These are phyloP conservation scores for Hypholoma fasciculare DNA, from an alignment of 768 basidiomycete genomes.

Conservation along the genomic window DNA sequence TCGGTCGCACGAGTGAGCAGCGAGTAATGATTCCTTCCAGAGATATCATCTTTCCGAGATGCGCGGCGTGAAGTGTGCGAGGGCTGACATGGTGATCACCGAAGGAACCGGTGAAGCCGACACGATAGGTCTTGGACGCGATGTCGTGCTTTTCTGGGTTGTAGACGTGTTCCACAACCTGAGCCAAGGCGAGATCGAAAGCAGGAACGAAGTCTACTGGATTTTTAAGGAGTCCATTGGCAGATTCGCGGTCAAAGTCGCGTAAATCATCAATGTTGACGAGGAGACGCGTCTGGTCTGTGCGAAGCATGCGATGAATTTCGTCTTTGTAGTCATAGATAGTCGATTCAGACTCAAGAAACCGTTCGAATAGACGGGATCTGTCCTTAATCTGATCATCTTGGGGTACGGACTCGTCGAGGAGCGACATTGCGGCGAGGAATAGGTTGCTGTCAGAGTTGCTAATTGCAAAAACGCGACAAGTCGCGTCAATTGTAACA, in stretches of 20 bases:
- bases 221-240: slow-evolving; percentile 86
- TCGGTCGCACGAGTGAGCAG: slow-evolving; percentile 96
- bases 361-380: slow-evolving; percentile 79
- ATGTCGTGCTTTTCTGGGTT: slow-evolving; percentile 83
- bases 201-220: slow-evolving; percentile 88
- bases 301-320: slow-evolving; percentile 78
- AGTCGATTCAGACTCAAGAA: slow-evolving; percentile 67
- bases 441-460: slow-evolving; percentile 11
- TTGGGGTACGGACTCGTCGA: slow-evolving; percentile 63
- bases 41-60: slow-evolving; percentile 95
- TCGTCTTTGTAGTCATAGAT: slow-evolving; percentile 85
- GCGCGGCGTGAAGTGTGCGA: slow-evolving; percentile 81
- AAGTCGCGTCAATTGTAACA: slow-evolving; percentile 27
- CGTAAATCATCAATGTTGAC: slow-evolving; percentile 96
- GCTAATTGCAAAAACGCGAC: slow-evolving; percentile 21
- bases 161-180: slow-evolving; percentile 71
- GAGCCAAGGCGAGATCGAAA: slow-evolving; percentile 80
- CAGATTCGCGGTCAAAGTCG: slow-evolving; percentile 86
- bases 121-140: slow-evolving; percentile 75
- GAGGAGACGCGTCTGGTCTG: slow-evolving; percentile 83
- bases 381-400: slow-evolving; percentile 76
- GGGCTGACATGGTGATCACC: slow-evolving; percentile 98
- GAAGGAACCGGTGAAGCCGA: slow-evolving; percentile 95
- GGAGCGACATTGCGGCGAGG: slow-evolving; percentile 35
- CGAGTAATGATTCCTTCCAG: slow-evolving; percentile 98